phyloP scores from a whole-genome alignment of 2,329 filamentous ascomycete species.

The Neofusicoccum sp. region DNA sequence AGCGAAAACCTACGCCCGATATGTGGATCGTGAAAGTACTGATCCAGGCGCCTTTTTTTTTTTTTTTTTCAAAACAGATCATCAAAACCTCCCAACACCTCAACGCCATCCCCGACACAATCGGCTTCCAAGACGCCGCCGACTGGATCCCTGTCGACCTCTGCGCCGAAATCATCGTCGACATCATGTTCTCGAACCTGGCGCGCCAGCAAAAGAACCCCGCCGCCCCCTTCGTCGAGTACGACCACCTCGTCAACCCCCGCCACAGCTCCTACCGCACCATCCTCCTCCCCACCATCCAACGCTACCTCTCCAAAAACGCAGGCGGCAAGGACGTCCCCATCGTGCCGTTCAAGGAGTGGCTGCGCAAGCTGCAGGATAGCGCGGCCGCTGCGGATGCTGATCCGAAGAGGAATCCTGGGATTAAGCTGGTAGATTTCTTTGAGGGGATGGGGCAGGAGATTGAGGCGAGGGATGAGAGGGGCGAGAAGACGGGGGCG shows the following conservation, averaged over 20 bases:
- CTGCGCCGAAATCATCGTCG: neutral
- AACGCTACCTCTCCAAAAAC: neutral
- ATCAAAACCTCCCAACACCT: neutral
- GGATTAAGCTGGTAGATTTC: constrained; percentile 54
- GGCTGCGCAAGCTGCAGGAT: constrained; percentile 31
- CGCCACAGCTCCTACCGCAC: neutral
- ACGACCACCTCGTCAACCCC: neutral
- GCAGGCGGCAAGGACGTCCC: neutral
- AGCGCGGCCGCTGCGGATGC: constrained; percentile 39
- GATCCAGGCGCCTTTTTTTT: too few relatives aligned
- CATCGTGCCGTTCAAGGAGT: constrained; percentile 30
- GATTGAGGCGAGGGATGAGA: neutral
- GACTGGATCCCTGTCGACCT: neutral
- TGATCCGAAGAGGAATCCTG: constrained; percentile 42
- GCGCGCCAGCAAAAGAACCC: neutral
- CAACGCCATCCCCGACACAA: neutral
- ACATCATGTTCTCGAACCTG: neutral
- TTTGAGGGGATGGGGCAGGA: constrained; percentile 33
- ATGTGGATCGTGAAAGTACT: too few relatives aligned
- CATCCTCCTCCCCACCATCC: neutral
- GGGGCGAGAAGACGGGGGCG: neutral
- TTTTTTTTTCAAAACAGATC: neutral
- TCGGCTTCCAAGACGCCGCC: neutral
- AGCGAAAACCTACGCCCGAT: too few relatives aligned
- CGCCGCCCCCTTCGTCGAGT: constrained; percentile 36